These are phyloP conservation scores for Sarocladium oryzae DNA, from an alignment of 2,329 filamentous ascomycete genomes.

Conservation along the genomic window DNA sequence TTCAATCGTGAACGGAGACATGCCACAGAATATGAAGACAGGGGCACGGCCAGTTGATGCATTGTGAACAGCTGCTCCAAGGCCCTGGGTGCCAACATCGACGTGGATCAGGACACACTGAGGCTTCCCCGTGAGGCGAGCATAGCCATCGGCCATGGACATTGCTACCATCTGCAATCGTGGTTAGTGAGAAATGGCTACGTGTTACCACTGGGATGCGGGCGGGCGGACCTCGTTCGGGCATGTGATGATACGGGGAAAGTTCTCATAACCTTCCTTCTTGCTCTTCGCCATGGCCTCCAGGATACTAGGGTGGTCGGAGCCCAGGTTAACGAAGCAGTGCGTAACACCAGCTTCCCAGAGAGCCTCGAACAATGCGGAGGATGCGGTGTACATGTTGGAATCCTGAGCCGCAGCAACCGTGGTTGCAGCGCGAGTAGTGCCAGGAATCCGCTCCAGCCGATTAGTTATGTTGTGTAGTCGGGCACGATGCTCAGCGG, in stretches of 20 bases:
- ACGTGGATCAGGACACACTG: conserved; percentile 77
- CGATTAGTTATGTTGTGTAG: background rate
- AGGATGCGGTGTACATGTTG: conserved; percentile 60
- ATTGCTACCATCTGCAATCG: conserved; percentile 67
- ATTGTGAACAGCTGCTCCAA: conserved; percentile 74
- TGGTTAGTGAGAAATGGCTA: background rate
- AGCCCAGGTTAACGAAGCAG: conserved; percentile 59
- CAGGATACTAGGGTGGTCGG: conserved; percentile 69
- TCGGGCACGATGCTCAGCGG: background rate
- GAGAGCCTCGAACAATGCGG: conserved; percentile 70
- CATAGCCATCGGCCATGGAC: conserved; percentile 79
- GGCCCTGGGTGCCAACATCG: conserved; percentile 73
- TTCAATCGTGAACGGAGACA: conserved; percentile 70
- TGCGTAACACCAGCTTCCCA: conserved; percentile 57
- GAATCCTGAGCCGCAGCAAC: background rate
- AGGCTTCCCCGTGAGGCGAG: conserved; percentile 62
- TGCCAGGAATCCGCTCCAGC: background rate
- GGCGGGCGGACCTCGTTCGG: conserved; percentile 66
- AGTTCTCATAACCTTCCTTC: conserved; percentile 55
- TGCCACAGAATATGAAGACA: conserved; percentile 70
- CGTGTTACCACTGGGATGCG: too few species aligned
- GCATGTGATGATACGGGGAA: conserved; percentile 71
- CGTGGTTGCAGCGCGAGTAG: background rate
- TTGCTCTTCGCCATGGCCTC: conserved; percentile 76
- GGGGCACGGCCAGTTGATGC: conserved; percentile 68